phyloP scores from a whole-genome alignment of 306 rosid species.

The Begonia loranthoides region DNA sequence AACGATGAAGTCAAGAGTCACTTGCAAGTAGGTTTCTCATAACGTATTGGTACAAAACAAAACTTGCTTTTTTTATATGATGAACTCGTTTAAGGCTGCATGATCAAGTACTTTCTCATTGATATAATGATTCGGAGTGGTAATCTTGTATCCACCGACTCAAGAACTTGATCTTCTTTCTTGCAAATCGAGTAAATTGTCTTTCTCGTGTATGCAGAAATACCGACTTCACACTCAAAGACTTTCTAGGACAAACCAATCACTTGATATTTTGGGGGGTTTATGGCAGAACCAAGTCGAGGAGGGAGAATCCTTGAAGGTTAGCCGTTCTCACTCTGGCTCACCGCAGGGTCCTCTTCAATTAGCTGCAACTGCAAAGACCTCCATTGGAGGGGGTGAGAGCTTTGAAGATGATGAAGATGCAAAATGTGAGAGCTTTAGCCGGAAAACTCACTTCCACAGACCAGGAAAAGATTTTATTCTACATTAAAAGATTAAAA shows the following conservation, averaged over 20 bases:
- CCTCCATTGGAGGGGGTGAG: conserved; percentile 45
- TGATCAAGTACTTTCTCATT: too few species aligned
- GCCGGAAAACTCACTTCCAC: conserved; percentile 32
- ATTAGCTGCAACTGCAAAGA: conserved; percentile 43
- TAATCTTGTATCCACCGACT: too few species aligned
- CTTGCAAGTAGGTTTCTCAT: conserved; percentile 54
- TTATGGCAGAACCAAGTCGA: conserved; percentile 69
- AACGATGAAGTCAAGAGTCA: conserved; percentile 98
- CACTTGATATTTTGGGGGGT: conserved; percentile 55
- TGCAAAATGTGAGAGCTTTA: conserved; percentile 44
- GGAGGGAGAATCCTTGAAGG: conserved; percentile 62
- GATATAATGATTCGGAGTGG: too few species aligned
- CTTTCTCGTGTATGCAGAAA: conserved; percentile 45
- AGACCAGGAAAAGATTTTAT: conserved; percentile 29
- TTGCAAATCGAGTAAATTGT: neutral
- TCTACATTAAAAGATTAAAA: too few species aligned
- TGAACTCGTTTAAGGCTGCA: too few species aligned
- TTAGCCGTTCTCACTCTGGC: conserved; percentile 60
- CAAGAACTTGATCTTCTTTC: too few species aligned
- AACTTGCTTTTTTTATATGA: too few species aligned
- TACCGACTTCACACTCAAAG: conserved; percentile 87
- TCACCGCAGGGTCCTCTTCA: conserved; percentile 93
- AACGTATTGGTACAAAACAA: too few species aligned
- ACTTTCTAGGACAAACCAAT: conserved; percentile 51
- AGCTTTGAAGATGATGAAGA: conserved; percentile 54